Conservation (phyloP, 2,329 filamentous ascomycete genomes). For the Sporothrix schenckii region DNA sequence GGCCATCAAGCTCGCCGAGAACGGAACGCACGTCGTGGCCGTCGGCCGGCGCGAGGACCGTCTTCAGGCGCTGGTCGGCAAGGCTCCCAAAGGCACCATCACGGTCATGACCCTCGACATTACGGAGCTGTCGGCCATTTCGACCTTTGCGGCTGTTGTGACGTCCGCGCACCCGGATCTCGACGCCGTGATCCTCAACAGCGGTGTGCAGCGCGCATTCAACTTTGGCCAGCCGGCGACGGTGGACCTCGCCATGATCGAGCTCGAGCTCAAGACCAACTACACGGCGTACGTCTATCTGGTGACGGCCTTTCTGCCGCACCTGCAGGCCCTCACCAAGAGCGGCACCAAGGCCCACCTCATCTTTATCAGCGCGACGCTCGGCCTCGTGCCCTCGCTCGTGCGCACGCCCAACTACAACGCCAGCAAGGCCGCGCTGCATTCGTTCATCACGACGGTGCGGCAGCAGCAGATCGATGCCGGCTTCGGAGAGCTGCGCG, state of each 20-base stretch:
- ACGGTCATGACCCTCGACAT: constrained; percentile 49
- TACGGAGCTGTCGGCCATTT: constrained; percentile 45
- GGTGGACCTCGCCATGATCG: constrained; percentile 46
- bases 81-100: constrained; percentile 30
- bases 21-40: constrained; percentile 50
- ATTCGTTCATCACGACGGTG: constrained; percentile 50
- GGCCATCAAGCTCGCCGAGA: constrained; percentile 43
- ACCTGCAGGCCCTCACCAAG: constrained; percentile 41
- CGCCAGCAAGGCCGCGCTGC: constrained; percentile 54
- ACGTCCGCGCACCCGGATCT: constrained; percentile 49
- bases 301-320: constrained; percentile 51
- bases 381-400: constrained; percentile 48
- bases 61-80: constrained; percentile 46
- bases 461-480: constrained; percentile 49
- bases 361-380: constrained; percentile 40
- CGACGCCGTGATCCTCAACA: constrained; percentile 56
- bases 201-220: constrained; percentile 51
- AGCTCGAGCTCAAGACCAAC: constrained; percentile 50
- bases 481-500: constrained; percentile 40
- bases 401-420: constrained; percentile 51
- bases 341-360: constrained; percentile 35
- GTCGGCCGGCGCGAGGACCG: constrained; percentile 53
- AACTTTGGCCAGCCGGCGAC: constrained; percentile 50
- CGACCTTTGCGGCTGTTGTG: constrained; percentile 41
- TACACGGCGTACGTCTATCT: constrained; percentile 51